Evolutionary conservation across 352 stramenopile genomes (phyloP).

Genomic region (Aphanomyces euteiches): DNA sequence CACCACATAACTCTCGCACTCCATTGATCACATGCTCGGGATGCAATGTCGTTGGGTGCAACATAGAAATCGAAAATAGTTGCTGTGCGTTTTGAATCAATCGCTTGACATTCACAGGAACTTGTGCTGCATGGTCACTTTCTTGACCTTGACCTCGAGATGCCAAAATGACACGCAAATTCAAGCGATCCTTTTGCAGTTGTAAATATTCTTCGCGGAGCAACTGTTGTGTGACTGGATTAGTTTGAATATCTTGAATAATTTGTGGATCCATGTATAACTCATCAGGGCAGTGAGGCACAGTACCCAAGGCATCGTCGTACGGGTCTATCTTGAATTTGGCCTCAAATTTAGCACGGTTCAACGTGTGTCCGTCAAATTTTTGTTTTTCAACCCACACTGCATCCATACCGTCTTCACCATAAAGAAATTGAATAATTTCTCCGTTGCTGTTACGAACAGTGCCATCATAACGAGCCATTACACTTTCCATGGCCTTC

Average conservation of each 20-base stretch:
- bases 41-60: conserved; percentile 91
- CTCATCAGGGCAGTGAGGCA: conserved; percentile 79
- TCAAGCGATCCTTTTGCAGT: conserved; percentile 92
- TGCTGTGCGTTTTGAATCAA: conserved; percentile 97
- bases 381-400: conserved; percentile 99
- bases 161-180: conserved; percentile 92
- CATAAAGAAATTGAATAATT: conserved; percentile 88
- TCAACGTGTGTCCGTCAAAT: conserved; percentile 86
- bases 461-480: conserved; percentile 98
- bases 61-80: conserved; percentile 90
- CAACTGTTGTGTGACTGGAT: conserved; percentile 90
- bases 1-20: conserved; percentile 91
- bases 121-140: conserved; percentile 83
- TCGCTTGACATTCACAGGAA: conserved; percentile 92
- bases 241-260: conserved; percentile 89
- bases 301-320: conserved; percentile 90
- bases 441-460: conserved; percentile 92
- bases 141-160: conserved; percentile 93
- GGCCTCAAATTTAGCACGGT: conserved; percentile 91
- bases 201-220: conserved; percentile 93
- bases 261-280: conserved; percentile 82
- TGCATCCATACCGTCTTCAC: conserved; percentile 99
- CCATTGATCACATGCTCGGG: conserved; percentile 86
- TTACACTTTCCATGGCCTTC: conserved; percentile 99
- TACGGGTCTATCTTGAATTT: conserved; percentile 91